These are phyloP conservation scores for Marvania coccoides DNA, from an alignment of 139 green algal genomes.

Conservation along the genomic window DNA sequence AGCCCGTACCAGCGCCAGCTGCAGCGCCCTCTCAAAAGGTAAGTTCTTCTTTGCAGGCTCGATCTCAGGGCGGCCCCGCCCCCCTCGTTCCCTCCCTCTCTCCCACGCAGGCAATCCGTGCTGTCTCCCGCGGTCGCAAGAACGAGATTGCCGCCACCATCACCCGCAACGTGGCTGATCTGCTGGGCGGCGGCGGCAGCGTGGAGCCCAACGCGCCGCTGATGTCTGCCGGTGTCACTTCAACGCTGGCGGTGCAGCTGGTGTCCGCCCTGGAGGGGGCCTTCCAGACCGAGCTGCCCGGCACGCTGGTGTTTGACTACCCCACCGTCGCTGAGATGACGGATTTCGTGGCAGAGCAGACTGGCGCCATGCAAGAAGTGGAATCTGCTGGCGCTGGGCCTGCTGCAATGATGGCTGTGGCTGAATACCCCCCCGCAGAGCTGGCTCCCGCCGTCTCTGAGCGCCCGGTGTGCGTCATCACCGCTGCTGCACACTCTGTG, in stretches of 20 bases:
- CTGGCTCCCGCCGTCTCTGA: neutral
- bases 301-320: constrained; percentile 50
- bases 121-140: neutral
- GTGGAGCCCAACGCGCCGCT: neutral
- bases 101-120: neutral
- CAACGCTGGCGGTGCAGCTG: constrained; percentile 37
- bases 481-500: constrained; percentile 2
- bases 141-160: neutral
- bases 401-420: neutral
- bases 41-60: neutral
- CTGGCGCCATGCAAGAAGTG: neutral
- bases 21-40: neutral
- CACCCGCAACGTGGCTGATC: neutral
- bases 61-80: neutral
- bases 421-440: neutral
- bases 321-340: constrained; percentile 25
- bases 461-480: neutral
- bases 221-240: constrained; percentile 35
- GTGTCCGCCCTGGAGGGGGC: constrained; percentile 27
- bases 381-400: neutral
- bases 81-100: no score
- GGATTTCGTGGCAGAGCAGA: neutral
- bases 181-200: neutral
- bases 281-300: constrained; percentile 25
- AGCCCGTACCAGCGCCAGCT: neutral